Conservation (phyloP, 1,284 basidiomycete species). For the Rhodotorula sp. region DNA sequence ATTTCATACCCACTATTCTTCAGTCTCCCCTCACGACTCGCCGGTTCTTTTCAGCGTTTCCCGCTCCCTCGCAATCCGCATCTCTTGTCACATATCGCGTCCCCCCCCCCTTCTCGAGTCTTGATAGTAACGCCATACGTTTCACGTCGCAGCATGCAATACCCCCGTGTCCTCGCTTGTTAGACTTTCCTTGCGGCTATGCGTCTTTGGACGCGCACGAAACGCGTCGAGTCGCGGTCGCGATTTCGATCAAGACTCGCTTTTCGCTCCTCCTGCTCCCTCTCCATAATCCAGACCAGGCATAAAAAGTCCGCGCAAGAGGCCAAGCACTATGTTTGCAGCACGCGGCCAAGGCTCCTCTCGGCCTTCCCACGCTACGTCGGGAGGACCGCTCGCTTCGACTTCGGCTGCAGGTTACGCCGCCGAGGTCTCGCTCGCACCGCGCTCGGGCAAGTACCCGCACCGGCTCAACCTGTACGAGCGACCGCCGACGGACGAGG, state of each 20-base stretch:
- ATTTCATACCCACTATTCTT: neutral
- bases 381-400: neutral
- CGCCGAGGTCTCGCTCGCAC: neutral
- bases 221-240: slow-evolving; percentile 3
- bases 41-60: too few species aligned
- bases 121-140: too few species aligned
- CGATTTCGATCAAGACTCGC: neutral
- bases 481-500: slow-evolving; percentile 78
- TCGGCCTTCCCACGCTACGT: neutral
- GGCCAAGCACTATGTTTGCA: neutral
- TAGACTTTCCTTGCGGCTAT: neutral
- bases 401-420: neutral
- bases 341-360: neutral
- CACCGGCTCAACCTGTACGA: slow-evolving; percentile 84
- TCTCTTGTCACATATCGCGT: too few species aligned
- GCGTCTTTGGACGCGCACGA: neutral
- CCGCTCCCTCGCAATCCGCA: too few species aligned
- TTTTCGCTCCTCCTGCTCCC: neutral
- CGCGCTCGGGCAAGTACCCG: slow-evolving; percentile 56
- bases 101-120: too few species aligned
- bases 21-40: neutral
- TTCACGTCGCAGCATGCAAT: too few species aligned
- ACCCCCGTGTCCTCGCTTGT: too few species aligned
- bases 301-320: too few species aligned
- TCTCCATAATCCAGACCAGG: neutral